Evolutionary conservation across 768 basidiomycete species (phyloP).

Genomic region (Rossbeevera mucosa): DNA sequence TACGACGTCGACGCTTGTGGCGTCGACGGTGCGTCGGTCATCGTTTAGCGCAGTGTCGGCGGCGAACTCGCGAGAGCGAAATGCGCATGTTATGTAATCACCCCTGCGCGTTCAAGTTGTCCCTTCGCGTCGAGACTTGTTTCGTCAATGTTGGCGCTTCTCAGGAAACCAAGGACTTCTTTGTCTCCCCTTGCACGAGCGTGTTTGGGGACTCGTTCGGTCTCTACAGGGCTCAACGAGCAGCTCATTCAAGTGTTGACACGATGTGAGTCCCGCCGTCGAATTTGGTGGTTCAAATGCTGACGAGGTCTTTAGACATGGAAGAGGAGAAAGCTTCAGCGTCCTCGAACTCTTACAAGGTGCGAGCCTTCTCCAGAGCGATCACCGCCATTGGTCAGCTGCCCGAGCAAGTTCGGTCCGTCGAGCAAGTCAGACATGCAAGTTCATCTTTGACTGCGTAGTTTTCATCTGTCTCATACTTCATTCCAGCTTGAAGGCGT

Average conservation of each 20-base stretch:
- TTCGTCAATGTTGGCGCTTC: constrained; percentile 21
- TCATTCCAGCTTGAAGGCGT: constrained; percentile 29
- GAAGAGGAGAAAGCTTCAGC: constrained; percentile 38
- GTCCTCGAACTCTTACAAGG: constrained; percentile 43
- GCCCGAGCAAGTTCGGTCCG: constrained; percentile 41
- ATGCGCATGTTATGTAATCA: constrained; percentile 28
- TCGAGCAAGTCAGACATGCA: constrained; percentile 35
- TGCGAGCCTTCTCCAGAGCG: constrained; percentile 47
- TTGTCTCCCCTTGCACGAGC: constrained; percentile 1
- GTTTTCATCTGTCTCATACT: constrained; percentile 6
- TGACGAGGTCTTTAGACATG: constrained; percentile 30
- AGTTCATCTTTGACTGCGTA: constrained; percentile 4
- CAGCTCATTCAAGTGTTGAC: constrained; percentile 39
- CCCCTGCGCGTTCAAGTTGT: no score
- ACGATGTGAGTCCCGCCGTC: constrained; percentile 33
- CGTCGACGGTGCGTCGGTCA: constrained; percentile 24
- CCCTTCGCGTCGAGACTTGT: no score
- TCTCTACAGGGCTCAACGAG: constrained; percentile 30
- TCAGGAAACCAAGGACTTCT: constrained; percentile 1
- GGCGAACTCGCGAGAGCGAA: background rate
- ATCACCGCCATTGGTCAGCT: constrained; percentile 40
- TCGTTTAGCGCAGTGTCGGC: constrained; percentile 10
- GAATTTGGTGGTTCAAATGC: background rate
- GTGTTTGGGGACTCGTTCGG: constrained; percentile 17
- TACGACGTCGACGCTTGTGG: constrained; percentile 27